Base-by-base conservation (phyloP, 495 filamentous ascomycete species). In the Lindgomyces ingoldianus region DNA sequence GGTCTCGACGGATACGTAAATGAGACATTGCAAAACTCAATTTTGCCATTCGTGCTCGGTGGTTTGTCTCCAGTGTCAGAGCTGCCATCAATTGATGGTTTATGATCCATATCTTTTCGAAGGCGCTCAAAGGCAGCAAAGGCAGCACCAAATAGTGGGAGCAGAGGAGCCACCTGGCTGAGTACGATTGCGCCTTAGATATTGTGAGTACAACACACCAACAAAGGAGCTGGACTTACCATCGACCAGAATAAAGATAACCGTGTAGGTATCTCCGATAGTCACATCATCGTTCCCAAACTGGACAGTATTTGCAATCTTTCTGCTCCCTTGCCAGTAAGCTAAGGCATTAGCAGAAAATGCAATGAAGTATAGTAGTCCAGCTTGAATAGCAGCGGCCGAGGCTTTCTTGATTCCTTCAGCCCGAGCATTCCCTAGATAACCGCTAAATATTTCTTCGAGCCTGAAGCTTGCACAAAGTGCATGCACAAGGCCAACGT, bases 181-280 rank as follows among this genome's bases (percentile, higher is more conserved):
- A 89, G 75, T 9, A 89, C 73, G 18, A 88, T 70, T 10, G 83
- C 83, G 19, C 84, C 86, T 72, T 39, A 19, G 46, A 41, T 14
- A 24, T 57, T 33, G 57, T 69, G 55, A 63, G 72, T 50, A 44
- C 51, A 68, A 22, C 2, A 8, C 30, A 27, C 55, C 47, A 16
- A 62, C 1, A 47, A 26, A 55, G 18, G 3, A 22, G n/a, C 19
- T 44, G 22, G 21, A 25, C 78, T 75, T 67, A 84, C 84, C 83
- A 66, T 88, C 86, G 25, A 89, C 76, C 27, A 88, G 77, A 49
- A 89, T 75, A 63, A 88, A 88, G 19, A 88, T 85, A 36, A 88
- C 84, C 0, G 86, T 87, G 69, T 85, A 89, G 8, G 80, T 81
- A 46, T 83, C 75, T 44, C 87, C 86, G 18, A 86, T 81, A 11